Percentiles rank a stretch among this genome's conserved stretches.
Evolutionary conservation across 192 early-diverging fungal genomes (phyloP).

Genomic region (Linnemannia schmuckeri): DNA sequence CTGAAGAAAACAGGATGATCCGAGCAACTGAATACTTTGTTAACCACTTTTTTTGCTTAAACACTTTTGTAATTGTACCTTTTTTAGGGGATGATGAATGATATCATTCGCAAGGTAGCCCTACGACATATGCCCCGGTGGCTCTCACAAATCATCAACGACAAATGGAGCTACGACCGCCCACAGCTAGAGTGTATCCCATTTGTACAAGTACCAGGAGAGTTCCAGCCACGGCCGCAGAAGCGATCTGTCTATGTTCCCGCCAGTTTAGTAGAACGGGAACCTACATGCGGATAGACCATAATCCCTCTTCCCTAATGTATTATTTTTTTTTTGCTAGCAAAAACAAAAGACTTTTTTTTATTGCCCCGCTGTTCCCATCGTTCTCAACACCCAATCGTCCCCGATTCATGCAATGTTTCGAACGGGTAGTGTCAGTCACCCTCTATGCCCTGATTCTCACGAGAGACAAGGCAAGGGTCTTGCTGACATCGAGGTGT

Average conservation of each 20-base stretch:
- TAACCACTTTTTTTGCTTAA: background rate
- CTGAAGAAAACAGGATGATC: background rate
- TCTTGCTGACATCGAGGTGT: no score
- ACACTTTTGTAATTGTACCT: background rate
- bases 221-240: conserved; percentile 14
- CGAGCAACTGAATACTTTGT: background rate
- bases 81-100: conserved; percentile 21
- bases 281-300: no score
- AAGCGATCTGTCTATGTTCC: conserved; percentile 19
- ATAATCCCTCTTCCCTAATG: no score
- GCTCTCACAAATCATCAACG: conserved; percentile 7
- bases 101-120: conserved; percentile 26
- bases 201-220: conserved; percentile 16
- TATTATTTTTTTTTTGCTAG: no score
- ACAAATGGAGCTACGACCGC: conserved; percentile 22
- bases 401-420: no score
- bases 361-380: no score
- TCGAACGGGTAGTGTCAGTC: no score
- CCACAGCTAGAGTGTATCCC: conserved; percentile 35
- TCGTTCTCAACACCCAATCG: no score
- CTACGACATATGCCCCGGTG: conserved; percentile 21
- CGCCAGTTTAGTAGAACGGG: background rate
- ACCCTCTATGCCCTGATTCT: no score
- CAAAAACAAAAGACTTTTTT: no score
- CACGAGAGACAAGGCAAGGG: no score